phyloP scores from a whole-genome alignment of 306 rosid genomes.

The Prunus kanzakura region DNA sequence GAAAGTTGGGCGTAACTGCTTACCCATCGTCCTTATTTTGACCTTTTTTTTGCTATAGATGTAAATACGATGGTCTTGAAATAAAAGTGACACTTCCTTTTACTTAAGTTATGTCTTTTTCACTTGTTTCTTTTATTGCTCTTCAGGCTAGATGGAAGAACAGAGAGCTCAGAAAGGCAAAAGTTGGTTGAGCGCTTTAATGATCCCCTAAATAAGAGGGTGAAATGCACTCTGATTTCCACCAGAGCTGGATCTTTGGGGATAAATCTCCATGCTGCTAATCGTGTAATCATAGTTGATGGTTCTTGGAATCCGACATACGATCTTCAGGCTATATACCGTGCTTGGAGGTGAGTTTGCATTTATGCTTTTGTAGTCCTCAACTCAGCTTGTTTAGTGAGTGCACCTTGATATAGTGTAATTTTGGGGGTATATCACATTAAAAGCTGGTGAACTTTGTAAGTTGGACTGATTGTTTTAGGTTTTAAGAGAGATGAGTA shows the following conservation, averaged over 20 bases:
- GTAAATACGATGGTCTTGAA: background rate
- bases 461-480: background rate
- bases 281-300: constrained; percentile 93
- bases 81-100: too few species aligned
- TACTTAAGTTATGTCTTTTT: background rate
- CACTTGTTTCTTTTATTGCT: constrained; percentile 12
- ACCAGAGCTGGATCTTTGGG: constrained; percentile 97
- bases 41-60: background rate
- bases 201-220: constrained; percentile 78
- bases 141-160: constrained; percentile 92
- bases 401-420: constrained; percentile 1
- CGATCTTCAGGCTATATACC: constrained; percentile 98
- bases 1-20: too few species aligned
- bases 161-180: constrained; percentile 94
- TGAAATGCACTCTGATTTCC: constrained; percentile 86
- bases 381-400: background rate
- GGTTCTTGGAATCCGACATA: constrained; percentile 99
- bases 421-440: background rate
- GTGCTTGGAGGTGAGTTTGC: constrained; percentile 83
- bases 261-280: constrained; percentile 95
- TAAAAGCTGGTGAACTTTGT: background rate
- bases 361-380: background rate
- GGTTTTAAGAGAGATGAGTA: background rate
- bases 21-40: background rate
- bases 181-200: constrained; percentile 88